A percentile compares a stretch with the other conserved stretches of the same genome.
These are phyloP conservation scores for Setaria italica DNA, from an alignment of 202 grass and related monocot species.

Conservation along the genomic window DNA sequence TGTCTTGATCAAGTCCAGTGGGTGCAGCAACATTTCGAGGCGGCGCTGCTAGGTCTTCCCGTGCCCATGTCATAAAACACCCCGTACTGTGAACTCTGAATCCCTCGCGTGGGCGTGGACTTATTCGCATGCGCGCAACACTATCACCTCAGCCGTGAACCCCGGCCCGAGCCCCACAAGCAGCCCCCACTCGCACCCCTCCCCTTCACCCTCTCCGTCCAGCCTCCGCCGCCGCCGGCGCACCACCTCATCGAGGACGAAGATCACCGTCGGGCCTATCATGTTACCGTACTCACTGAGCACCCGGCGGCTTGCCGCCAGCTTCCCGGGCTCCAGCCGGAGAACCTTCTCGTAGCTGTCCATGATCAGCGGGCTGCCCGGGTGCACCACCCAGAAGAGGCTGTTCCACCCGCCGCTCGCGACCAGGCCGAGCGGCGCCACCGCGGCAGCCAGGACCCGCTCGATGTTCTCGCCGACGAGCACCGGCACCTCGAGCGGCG, in stretches of 20 bases:
- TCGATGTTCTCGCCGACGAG: constrained; percentile 13
- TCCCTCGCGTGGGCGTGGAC: not conserved
- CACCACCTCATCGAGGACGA: constrained; percentile 36
- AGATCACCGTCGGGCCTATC: constrained; percentile 10
- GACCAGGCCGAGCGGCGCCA: not conserved
- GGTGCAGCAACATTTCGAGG: too few species aligned
- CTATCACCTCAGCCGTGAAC: not conserved
- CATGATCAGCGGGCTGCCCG: not conserved
- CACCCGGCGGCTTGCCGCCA: constrained; percentile 23
- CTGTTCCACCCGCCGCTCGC: not conserved
- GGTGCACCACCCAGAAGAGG: constrained; percentile 39
- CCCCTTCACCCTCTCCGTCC: not conserved
- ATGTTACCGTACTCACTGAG: constrained; percentile 43
- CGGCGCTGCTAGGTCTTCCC: too few species aligned
- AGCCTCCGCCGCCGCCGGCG: not conserved
- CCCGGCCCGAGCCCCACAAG: constrained; percentile 42
- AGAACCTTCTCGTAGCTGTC: constrained; percentile 1
- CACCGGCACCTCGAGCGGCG: not conserved
- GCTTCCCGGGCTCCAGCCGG: not conserved
- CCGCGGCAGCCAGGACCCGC: not conserved
- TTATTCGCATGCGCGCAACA: not conserved
- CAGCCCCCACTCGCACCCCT: constrained; percentile 15
- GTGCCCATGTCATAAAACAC: too few species aligned
- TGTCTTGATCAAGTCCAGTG: too few species aligned
- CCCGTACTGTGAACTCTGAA: too few species aligned